A percentile compares a stretch with the other conserved stretches of the same genome.
Evolutionary conservation across 768 basidiomycete species (phyloP).

Genomic region (Podaxis sp.): DNA sequence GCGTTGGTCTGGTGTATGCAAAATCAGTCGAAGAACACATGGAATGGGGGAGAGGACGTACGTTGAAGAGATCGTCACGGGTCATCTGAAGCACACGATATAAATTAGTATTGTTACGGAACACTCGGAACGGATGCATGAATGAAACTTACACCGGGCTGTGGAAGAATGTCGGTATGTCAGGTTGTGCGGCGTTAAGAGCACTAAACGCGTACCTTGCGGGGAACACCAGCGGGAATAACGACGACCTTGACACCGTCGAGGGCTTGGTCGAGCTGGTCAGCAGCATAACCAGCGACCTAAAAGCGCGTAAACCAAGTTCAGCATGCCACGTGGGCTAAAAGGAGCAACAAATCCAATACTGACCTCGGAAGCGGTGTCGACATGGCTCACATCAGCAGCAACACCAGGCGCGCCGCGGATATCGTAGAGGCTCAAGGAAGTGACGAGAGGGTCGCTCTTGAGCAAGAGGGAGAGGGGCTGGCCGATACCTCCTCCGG

Average conservation of each 20-base stretch:
- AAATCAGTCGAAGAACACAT: not conserved
- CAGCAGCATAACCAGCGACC: conserved; percentile 80
- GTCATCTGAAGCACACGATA: conserved; percentile 67
- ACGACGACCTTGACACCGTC: conserved; percentile 90
- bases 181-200: not conserved
- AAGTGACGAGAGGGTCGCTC: conserved; percentile 84
- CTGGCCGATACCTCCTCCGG: conserved; percentile 98
- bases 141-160: conserved; percentile 76
- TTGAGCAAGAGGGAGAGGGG: conserved; percentile 94
- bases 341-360: conserved; percentile 17
- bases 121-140: not conserved
- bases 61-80: conserved; percentile 95
- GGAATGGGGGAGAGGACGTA: conserved; percentile 33
- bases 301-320: conserved; percentile 25
- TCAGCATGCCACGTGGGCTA: not conserved
- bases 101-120: conserved; percentile 15
- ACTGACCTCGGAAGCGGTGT: conserved; percentile 75
- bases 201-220: conserved; percentile 67
- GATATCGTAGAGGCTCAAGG: conserved; percentile 90
- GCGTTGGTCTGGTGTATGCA: conserved; percentile 75
- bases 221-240: conserved; percentile 98
- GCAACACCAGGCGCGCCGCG: conserved; percentile 96
- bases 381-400: conserved; percentile 94
- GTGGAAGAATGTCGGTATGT: conserved; percentile 27
- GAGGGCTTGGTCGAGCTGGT: conserved; percentile 87